phyloP scores from a whole-genome alignment of 2,329 filamentous ascomycete genomes.

The Sporothrix humicola region DNA sequence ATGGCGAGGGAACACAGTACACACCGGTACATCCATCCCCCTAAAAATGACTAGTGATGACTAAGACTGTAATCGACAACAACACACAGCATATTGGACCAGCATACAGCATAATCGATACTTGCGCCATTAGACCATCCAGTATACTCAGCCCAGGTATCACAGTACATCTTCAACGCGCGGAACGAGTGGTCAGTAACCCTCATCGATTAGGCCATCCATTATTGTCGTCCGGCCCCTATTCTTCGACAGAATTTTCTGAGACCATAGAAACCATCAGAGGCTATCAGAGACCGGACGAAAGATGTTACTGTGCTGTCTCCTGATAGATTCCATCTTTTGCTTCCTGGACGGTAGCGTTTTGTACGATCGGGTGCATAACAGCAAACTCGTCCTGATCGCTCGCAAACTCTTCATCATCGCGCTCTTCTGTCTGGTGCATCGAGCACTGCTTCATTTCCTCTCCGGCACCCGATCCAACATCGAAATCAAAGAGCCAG shows the following conservation, averaged over 20 bases:
- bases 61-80: neutral
- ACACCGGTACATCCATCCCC: neutral
- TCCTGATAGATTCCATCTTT: neutral
- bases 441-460: neutral
- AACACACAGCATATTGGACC: neutral
- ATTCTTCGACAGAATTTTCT: neutral
- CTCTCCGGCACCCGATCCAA: neutral
- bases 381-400: neutral
- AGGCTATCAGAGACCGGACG: neutral
- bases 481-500: neutral
- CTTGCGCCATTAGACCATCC: neutral
- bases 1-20: constrained; percentile 4
- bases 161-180: constrained; percentile 14
- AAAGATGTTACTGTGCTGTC: neutral
- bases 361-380: neutral
- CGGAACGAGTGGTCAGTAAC: constrained; percentile 18
- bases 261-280: neutral
- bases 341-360: neutral
- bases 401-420: neutral
- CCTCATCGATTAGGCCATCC: neutral
- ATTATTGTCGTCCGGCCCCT: constrained; percentile 1
- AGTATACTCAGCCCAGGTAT: constrained; percentile 19
- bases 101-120: neutral
- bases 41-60: neutral
- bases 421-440: neutral